A percentile compares a stretch with the other conserved stretches of the same genome.
These are phyloP conservation scores for Acmispon strigosus DNA, from an alignment of 306 rosid genomes.

Conservation along the genomic window DNA sequence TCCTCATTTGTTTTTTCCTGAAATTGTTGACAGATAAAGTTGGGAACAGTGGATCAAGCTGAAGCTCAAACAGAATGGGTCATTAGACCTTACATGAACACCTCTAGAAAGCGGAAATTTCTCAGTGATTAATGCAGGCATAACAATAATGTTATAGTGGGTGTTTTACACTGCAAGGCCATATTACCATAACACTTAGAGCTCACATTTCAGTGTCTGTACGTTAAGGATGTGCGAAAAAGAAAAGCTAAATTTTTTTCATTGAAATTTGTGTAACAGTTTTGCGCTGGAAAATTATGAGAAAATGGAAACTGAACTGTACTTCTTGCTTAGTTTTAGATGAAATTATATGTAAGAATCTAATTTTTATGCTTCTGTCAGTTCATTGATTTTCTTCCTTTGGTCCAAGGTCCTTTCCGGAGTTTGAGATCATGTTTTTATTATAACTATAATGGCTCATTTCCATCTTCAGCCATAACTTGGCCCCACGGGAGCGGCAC, in stretches of 20 bases:
- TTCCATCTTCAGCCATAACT: too few relatives aligned
- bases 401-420: too few relatives aligned
- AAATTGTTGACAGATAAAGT: slow-evolving; percentile 45
- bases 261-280: neutral
- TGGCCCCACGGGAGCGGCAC: too few relatives aligned
- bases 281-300: neutral
- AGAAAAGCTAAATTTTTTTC: neutral
- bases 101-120: slow-evolving; percentile 49
- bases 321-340: neutral
- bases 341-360: neutral
- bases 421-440: too few relatives aligned
- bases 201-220: neutral
- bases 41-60: slow-evolving; percentile 79
- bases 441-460: too few relatives aligned
- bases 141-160: neutral
- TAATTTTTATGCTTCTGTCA: neutral
- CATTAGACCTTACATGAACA: slow-evolving; percentile 76
- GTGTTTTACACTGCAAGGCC: neutral
- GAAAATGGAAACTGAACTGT: neutral
- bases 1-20: neutral
- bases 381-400: too few relatives aligned
- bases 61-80: slow-evolving; percentile 86
- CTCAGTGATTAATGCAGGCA: slow-evolving; percentile 47
- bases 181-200: neutral
- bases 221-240: neutral